These are phyloP conservation scores for Penicillium samsonianum DNA, from an alignment of 495 filamentous ascomycete genomes.

Conservation along the genomic window DNA sequence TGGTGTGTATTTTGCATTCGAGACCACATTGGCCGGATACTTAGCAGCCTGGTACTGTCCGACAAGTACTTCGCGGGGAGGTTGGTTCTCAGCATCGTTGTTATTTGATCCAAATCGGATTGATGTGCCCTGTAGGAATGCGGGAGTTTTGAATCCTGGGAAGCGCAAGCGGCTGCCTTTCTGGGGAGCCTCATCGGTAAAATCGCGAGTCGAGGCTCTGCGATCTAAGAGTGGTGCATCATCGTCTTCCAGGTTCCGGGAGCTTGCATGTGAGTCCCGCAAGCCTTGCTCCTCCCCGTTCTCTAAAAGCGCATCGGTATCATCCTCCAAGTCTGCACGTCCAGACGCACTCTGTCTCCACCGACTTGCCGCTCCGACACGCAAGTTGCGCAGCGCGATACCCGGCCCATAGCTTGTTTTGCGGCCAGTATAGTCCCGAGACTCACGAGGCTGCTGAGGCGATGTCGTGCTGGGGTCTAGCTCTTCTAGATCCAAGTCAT, in stretches of 20 bases:
- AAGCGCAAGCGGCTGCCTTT: slow-evolving; percentile 33
- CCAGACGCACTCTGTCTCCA: slow-evolving; percentile 54
- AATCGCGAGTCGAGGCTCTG: slow-evolving; percentile 33
- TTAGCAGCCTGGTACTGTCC: slow-evolving; percentile 44
- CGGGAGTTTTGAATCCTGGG: slow-evolving; percentile 31
- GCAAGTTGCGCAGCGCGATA: slow-evolving; percentile 71
- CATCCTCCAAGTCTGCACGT: slow-evolving; percentile 49
- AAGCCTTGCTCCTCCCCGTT: slow-evolving; percentile 46
- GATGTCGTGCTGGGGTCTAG: slow-evolving; percentile 59
- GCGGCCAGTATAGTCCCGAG: slow-evolving; percentile 41
- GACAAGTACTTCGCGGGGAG: slow-evolving; percentile 47
- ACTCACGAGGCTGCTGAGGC: slow-evolving; percentile 40
- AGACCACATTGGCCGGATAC: slow-evolving; percentile 73
- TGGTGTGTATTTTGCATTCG: slow-evolving; percentile 97
- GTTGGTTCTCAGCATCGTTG: slow-evolving; percentile 33
- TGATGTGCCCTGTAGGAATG: slow-evolving; percentile 25
- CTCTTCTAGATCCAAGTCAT: slow-evolving; percentile 68
- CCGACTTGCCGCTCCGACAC: slow-evolving; percentile 65
- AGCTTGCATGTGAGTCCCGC: slow-evolving; percentile 51
- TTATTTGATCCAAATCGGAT: slow-evolving; percentile 11
- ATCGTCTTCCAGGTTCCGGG: slow-evolving; percentile 54
- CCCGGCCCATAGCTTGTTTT: slow-evolving; percentile 53
- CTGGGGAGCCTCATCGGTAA: slow-evolving; percentile 29
- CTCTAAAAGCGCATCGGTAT: slow-evolving; percentile 57
- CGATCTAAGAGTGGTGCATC: slow-evolving; percentile 64